phyloP scores from a whole-genome alignment of 768 basidiomycete genomes.

The Trametes elegans region DNA sequence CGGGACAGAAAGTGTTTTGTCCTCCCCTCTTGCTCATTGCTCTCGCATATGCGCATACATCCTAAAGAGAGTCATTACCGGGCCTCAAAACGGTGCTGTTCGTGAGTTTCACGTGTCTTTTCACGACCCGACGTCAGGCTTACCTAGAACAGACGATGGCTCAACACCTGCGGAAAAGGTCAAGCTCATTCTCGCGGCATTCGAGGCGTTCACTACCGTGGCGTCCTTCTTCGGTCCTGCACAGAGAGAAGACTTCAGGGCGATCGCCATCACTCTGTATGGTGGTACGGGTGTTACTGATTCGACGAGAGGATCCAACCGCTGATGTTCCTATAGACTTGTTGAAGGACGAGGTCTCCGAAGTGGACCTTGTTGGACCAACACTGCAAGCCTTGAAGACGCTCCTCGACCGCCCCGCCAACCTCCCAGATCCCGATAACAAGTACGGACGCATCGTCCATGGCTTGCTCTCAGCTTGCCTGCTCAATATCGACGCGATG shows the following conservation, averaged over 20 bases:
- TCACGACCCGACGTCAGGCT: neutral
- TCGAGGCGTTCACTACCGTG: slow-evolving; percentile 59
- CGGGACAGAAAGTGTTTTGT: slow-evolving; percentile 10
- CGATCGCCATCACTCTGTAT: slow-evolving; percentile 78
- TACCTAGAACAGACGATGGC: slow-evolving; percentile 42
- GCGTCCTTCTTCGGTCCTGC: slow-evolving; percentile 53
- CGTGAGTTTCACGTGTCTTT: slow-evolving; percentile 43
- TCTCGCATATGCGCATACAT: slow-evolving; percentile 81
- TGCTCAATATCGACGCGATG: slow-evolving; percentile 89
- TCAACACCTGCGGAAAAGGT: slow-evolving; percentile 49
- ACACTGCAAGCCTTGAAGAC: slow-evolving; percentile 78
- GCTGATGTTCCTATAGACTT: slow-evolving; percentile 48
- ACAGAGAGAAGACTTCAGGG: slow-evolving; percentile 73
- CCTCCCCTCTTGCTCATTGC: slow-evolving; percentile 50
- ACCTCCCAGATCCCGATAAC: slow-evolving; percentile 42
- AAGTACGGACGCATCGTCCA: slow-evolving; percentile 65
- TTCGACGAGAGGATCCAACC: neutral
- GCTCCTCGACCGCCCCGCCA: slow-evolving; percentile 56
- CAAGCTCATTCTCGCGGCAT: slow-evolving; percentile 60
- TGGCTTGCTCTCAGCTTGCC: slow-evolving; percentile 80
- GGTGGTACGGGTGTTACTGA: slow-evolving; percentile 47
- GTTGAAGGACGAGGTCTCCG: slow-evolving; percentile 81
- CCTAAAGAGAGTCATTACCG: slow-evolving; percentile 67
- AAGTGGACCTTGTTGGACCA: slow-evolving; percentile 76
- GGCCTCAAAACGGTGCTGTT: slow-evolving; percentile 47